These are phyloP conservation scores for Saccharomyces hybrid DNA, from an alignment of 1,139 yeast species.

Conservation along the genomic window DNA sequence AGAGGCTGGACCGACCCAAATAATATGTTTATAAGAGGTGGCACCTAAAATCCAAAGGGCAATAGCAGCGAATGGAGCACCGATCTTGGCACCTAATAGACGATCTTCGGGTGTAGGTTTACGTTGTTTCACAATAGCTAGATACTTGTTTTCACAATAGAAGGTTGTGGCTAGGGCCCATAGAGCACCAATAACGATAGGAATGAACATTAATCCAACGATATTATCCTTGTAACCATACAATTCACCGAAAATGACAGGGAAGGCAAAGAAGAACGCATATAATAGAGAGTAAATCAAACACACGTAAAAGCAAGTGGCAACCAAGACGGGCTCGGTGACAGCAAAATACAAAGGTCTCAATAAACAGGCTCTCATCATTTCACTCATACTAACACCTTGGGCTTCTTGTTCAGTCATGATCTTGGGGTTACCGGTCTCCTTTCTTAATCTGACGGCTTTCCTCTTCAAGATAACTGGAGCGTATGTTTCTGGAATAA, in stretches of 20 bases:
- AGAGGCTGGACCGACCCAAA: conserved; percentile 94
- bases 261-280: conserved; percentile 88
- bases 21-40: conserved; percentile 66
- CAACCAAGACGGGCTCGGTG: conserved; percentile 76
- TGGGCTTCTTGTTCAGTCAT: conserved; percentile 89
- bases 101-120: conserved; percentile 81
- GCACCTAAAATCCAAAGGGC: conserved; percentile 85
- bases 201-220: conserved; percentile 78
- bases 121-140: conserved; percentile 46
- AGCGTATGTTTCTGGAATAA: conserved; percentile 83
- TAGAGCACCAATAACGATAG: conserved; percentile 77
- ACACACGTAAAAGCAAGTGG: conserved; percentile 79
- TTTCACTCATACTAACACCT: conserved; percentile 57
- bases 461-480: conserved; percentile 72
- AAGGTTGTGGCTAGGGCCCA: conserved; percentile 72
- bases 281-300: conserved; percentile 77
- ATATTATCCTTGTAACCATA: conserved; percentile 61
- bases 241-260: conserved; percentile 59
- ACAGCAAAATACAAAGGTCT: conserved; percentile 67
- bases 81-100: conserved; percentile 79
- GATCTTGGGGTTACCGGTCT: conserved; percentile 71
- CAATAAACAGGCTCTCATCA: conserved; percentile 57
- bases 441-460: conserved; percentile 63
- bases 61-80: conserved; percentile 83
- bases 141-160: conserved; percentile 54